Conservation (phyloP, 129 eudicot species). For the Centella asiatica region DNA sequence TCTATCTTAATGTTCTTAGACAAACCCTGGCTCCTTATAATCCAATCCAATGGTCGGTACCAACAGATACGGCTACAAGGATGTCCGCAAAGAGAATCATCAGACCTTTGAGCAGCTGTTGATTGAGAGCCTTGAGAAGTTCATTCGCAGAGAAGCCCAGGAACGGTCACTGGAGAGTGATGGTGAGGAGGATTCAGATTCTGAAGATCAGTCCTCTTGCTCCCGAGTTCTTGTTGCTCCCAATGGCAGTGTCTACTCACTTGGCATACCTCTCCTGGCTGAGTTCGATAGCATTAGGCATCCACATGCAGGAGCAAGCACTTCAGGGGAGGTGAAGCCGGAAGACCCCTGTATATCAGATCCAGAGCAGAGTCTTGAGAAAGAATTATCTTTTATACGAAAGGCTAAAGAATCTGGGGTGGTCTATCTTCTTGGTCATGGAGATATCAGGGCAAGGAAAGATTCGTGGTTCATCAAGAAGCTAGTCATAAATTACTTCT, state of each 20-base stretch:
- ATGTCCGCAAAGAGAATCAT: conserved; percentile 84
- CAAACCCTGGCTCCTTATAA: not conserved
- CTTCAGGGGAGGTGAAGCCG: conserved; percentile 31
- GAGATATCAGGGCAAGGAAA: conserved; percentile 78
- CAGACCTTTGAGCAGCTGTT: conserved; percentile 83
- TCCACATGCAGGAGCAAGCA: conserved; percentile 50
- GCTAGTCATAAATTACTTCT: conserved; percentile 78
- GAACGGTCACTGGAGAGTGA: conserved; percentile 88
- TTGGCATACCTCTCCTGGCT: conserved; percentile 66
- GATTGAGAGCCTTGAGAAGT: conserved; percentile 91
- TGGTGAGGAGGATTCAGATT: conserved; percentile 48
- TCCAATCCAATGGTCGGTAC: not conserved
- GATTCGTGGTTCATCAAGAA: conserved; percentile 92
- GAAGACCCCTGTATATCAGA: conserved; percentile 27
- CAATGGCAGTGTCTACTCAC: conserved; percentile 62
- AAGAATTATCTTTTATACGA: conserved; percentile 68
- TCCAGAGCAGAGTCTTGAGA: conserved; percentile 73
- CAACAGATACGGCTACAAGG: conserved; percentile 95
- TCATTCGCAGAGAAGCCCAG: conserved; percentile 94
- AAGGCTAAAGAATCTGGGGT: conserved; percentile 92
- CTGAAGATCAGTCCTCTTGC: conserved; percentile 40
- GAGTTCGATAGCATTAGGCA: conserved; percentile 34
- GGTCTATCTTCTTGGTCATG: conserved; percentile 96
- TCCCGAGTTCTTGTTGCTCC: conserved; percentile 54
- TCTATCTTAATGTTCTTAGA: not conserved